Conservation (phyloP, 306 rosid species). For the Sindora glabra region DNA sequence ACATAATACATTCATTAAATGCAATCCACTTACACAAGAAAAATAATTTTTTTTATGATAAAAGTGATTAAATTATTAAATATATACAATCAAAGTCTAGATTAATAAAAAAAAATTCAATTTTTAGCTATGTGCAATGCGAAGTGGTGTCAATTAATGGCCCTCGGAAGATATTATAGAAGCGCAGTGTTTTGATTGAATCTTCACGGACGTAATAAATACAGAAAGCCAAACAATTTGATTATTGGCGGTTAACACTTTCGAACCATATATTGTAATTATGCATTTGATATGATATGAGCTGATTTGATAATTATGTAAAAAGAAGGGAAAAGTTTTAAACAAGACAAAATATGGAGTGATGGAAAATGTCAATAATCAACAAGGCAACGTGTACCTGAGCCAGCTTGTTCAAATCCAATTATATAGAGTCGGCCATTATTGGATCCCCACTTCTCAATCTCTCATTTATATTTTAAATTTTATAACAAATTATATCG, state of each 20-base stretch:
- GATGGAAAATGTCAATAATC: not conserved
- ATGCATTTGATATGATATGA: not conserved
- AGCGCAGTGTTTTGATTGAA: not conserved
- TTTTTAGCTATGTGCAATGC: too few species aligned
- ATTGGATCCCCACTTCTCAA: slow-evolving; percentile 4
- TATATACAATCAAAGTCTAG: too few species aligned
- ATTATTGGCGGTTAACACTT: not conserved
- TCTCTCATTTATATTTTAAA: too few species aligned
- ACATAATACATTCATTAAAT: too few species aligned
- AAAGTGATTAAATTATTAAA: too few species aligned
- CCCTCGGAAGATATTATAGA: not conserved
- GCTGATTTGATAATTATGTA: slow-evolving; percentile 3
- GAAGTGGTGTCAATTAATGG: not conserved
- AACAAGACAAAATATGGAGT: too few species aligned
- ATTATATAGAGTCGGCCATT: not conserved
- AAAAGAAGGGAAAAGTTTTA: too few species aligned
- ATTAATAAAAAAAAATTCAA: too few species aligned
- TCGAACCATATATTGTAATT: too few species aligned
- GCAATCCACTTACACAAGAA: too few species aligned
- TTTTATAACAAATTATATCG: too few species aligned
- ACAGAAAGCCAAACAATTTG: not conserved
- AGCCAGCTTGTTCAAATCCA: slow-evolving; percentile 23
- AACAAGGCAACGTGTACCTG: slow-evolving; percentile 10
- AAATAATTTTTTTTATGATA: too few species aligned
- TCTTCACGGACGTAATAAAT: not conserved